These are phyloP conservation scores for Nitzschia sp. DNA, from an alignment of 108 stramenopile genomes.

Conservation along the genomic window DNA sequence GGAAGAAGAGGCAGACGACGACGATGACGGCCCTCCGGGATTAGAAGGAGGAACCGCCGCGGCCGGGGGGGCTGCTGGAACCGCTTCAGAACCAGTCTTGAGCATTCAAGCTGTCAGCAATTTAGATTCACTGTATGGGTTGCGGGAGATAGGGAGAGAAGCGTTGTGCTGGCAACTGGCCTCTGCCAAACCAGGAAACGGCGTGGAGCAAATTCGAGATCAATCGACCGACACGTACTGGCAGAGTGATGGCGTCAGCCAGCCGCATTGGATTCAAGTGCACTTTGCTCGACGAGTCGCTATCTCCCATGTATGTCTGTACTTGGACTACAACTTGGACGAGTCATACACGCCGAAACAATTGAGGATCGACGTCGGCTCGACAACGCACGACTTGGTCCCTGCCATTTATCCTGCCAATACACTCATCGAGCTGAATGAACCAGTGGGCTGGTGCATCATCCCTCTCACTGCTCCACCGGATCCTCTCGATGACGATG, in stretches of 20 bases:
- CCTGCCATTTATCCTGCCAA: conserved; percentile 53
- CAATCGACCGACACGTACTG: conserved; percentile 87
- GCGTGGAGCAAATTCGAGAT: conserved; percentile 93
- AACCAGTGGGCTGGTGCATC: conserved; percentile 88
- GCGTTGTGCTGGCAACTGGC: conserved; percentile 90
- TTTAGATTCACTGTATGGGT: conserved; percentile 53
- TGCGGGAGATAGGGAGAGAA: conserved; percentile 81
- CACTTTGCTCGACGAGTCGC: conserved; percentile 89
- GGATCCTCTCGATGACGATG: conserved; percentile 65
- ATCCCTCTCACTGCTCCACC: conserved; percentile 67
- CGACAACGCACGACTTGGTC: conserved; percentile 90
- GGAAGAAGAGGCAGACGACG: conserved; percentile 22
- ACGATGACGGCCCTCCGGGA: conserved; percentile 5
- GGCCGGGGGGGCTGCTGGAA: not conserved
- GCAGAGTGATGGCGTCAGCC: conserved; percentile 90
- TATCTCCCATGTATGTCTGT: conserved; percentile 85
- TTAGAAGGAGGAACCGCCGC: conserved; percentile 12
- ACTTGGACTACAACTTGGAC: conserved; percentile 90
- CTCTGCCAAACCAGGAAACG: conserved; percentile 97
- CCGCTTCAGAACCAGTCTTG: conserved; percentile 21
- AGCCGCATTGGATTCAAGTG: conserved; percentile 94
- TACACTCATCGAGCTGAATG: conserved; percentile 76
- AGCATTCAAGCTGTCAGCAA: conserved; percentile 56
- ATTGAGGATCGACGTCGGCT: conserved; percentile 81
- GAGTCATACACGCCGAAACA: conserved; percentile 95